Conservation (phyloP, 176 grass and related monocot genomes). For the Carex kokanica region DNA sequence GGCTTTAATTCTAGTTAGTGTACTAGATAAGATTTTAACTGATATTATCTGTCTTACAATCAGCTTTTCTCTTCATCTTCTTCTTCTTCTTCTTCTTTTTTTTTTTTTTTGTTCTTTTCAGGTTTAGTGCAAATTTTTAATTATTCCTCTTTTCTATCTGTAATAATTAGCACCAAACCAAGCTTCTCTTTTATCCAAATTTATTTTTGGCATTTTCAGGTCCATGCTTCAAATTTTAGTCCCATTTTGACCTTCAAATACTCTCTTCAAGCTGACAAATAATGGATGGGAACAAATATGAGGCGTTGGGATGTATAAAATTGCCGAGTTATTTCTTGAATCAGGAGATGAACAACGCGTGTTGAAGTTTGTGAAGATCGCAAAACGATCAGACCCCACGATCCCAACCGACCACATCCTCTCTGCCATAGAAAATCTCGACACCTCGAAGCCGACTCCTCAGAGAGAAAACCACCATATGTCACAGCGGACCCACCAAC, state of each 20-base stretch:
- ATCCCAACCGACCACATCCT: conserved; percentile 48
- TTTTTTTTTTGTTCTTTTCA: no score
- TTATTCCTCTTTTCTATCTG: neutral
- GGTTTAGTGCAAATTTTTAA: no score
- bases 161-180: neutral
- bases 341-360: conserved; percentile 56
- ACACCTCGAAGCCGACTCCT: conserved; percentile 29
- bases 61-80: no score
- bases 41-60: no score
- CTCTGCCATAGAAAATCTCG: conserved; percentile 32
- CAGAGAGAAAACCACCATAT: conserved; percentile 23
- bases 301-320: conserved; percentile 69
- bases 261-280: neutral
- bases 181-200: neutral
- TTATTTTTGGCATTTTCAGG: neutral
- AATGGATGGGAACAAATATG: conserved; percentile 95
- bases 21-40: no score
- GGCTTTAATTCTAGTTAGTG: no score
- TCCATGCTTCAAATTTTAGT: neutral
- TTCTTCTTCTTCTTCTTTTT: no score
- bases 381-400: conserved; percentile 62
- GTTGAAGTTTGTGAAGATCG: conserved; percentile 63
- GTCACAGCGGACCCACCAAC: neutral
- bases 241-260: neutral
- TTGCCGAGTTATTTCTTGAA: conserved; percentile 60